Base-by-base conservation (phyloP, 345 rosid species). In the Pugionium cornutum region DNA sequence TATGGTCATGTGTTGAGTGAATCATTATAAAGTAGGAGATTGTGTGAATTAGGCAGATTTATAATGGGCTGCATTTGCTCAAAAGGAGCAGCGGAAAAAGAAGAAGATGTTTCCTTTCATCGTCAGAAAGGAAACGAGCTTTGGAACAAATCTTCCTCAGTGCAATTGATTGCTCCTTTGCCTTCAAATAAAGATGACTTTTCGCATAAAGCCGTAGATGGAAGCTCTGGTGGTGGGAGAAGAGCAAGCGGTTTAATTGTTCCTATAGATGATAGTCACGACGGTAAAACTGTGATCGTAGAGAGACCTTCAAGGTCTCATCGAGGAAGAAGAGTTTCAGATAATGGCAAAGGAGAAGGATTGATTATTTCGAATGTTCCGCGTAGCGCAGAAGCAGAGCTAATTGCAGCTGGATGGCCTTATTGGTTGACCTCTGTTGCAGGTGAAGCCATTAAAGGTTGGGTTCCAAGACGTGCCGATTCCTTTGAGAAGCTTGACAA, bases 11-110 rank as follows among this genome's bases (percentile, higher is more conserved):
- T 53, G 41, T 51, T 43, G 49, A 5, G 18, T 18, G 18, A 53
- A 70, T 46, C 57, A 39, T 70, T 46, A 40, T 32, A 60, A 43
- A 34, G 11, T 45, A 67, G 45, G 56, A 47, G 9, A 62, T 54
- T 26, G 62, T 62, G 39, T 44, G 44, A 53, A 36, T 34, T 30
- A 48, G 75, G 53, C 11, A 64, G 50, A 6, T 42, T 53, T 42
- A 56, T 70, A 68, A 92, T 92, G 97, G 98, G 97, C 80, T 89
- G 97, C 78, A 68, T 92, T 66, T 87, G 88, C 83, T 92, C 97
- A 2, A 89, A 87, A 76, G 89, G 84, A 69, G 67, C 83, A 48
- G 66, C 69, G 18, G 84, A 68, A 42, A 86, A 81, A 6, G 84
- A 77, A 41, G 71, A 66, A 6, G 62, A 44, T 4, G 65, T 33